Conservation (phyloP, 768 basidiomycete genomes). For the Cyathus striatus region DNA sequence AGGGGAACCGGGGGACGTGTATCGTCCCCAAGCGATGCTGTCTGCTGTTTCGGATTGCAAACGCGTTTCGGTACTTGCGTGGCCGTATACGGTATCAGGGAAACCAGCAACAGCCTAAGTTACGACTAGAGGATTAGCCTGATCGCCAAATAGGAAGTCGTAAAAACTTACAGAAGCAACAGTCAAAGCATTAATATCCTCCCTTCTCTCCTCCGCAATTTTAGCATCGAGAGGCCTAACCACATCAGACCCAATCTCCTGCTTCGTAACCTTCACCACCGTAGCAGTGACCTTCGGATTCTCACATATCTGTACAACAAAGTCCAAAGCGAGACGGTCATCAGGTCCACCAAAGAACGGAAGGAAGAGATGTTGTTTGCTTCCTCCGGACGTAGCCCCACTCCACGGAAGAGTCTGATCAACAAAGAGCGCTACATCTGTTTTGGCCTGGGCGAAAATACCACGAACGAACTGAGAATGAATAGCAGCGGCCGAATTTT, state of each 20-base stretch:
- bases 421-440: conserved; percentile 81
- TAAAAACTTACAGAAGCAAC: conserved; percentile 40
- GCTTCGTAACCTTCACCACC: conserved; percentile 60
- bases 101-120: conserved; percentile 32
- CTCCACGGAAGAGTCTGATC: conserved; percentile 55
- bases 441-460: conserved; percentile 66
- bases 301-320: conserved; percentile 79
- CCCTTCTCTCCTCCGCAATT: conserved; percentile 14
- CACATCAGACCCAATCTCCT: conserved; percentile 25
- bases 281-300: conserved; percentile 68
- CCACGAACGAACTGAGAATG: conserved; percentile 84
- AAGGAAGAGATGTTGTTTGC: conserved; percentile 61
- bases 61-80: conserved; percentile 54
- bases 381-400: conserved; percentile 13
- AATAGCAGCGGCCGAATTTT: conserved; percentile 42
- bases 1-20: conserved; percentile 26
- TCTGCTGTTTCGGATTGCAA: conserved; percentile 85
- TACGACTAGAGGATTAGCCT: conserved; percentile 1
- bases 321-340: conserved; percentile 80
- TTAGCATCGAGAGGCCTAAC: conserved; percentile 17
- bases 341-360: conserved; percentile 96
- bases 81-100: conserved; percentile 70
- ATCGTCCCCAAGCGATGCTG: conserved; percentile 67
- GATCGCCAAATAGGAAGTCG: not conserved
- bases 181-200: conserved; percentile 35